Percentiles rank a stretch among this genome's conserved stretches.
These are phyloP conservation scores for Trichophaea hybrida DNA, from an alignment of 2,329 filamentous ascomycete genomes.

Conservation along the genomic window DNA sequence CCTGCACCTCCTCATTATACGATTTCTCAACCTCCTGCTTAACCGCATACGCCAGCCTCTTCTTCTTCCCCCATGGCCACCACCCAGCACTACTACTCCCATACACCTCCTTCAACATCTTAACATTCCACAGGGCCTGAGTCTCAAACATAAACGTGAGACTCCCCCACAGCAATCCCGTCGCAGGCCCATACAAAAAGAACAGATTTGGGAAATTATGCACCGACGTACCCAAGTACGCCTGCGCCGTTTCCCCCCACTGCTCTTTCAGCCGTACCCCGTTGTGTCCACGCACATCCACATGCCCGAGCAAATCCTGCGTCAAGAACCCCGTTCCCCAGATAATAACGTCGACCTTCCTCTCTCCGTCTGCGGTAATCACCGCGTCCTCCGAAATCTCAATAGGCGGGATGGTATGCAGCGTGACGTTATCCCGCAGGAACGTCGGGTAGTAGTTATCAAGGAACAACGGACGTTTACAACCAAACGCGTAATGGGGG, in stretches of 20 bases:
- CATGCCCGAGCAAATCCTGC: constrained; percentile 40
- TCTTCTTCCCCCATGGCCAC: constrained; percentile 30
- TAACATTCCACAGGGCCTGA: constrained; percentile 30
- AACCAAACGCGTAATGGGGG: constrained; percentile 47
- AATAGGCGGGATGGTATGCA: neutral
- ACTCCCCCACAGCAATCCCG: constrained; percentile 47
- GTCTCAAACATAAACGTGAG: constrained; percentile 45
- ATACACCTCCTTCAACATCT: constrained; percentile 41
- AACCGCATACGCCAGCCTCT: constrained; percentile 26
- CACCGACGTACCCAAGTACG: constrained; percentile 45
- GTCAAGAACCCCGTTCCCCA: constrained; percentile 48
- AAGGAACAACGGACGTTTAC: constrained; percentile 34
- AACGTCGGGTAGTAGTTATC: constrained; percentile 7
- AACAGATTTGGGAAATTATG: constrained; percentile 53
- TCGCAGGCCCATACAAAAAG: constrained; percentile 46
- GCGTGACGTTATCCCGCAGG: neutral
- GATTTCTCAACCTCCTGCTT: constrained; percentile 36
- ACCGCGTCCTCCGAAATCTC: constrained; percentile 36
- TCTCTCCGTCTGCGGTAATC: constrained; percentile 30
- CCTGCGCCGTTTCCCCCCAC: constrained; percentile 45
- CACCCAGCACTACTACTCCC: constrained; percentile 34
- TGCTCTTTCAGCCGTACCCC: constrained; percentile 40
- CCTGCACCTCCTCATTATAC: constrained; percentile 36
- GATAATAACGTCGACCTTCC: constrained; percentile 46
- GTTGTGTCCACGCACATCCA: constrained; percentile 40